Conservation (phyloP, 2,329 filamentous ascomycete genomes). For the Hysterium pulicare region DNA sequence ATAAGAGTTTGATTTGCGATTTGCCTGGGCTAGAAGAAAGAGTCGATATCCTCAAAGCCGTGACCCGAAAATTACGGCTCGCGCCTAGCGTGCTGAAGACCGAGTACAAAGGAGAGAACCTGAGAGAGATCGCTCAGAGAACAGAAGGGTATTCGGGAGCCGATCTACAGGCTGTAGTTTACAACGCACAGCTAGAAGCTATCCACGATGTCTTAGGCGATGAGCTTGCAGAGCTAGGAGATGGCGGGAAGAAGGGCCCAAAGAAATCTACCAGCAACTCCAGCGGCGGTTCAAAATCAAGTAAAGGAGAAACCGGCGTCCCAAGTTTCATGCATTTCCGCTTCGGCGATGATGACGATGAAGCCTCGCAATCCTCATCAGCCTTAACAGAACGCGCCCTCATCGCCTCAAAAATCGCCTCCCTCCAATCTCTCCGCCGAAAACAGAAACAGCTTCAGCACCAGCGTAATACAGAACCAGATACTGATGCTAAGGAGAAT, state of each 20-base stretch:
- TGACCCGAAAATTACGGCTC: conserved; percentile 78
- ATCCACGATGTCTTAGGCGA: conserved; percentile 87
- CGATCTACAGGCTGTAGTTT: conserved; percentile 89
- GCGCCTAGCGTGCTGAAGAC: conserved; percentile 59
- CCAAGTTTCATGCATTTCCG: conserved; percentile 64
- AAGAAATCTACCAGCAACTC: conserved; percentile 22
- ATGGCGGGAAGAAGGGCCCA: conserved; percentile 29
- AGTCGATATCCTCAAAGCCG: conserved; percentile 79
- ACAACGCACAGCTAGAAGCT: conserved; percentile 94
- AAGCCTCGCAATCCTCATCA: conserved; percentile 52
- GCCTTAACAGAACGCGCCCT: conserved; percentile 71
- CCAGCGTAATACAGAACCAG: conserved; percentile 14
- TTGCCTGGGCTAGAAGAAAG: conserved; percentile 78
- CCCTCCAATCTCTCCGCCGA: conserved; percentile 69
- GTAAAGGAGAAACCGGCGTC: conserved; percentile 21
- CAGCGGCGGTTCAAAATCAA: conserved; percentile 9
- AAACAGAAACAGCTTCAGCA: conserved; percentile 56
- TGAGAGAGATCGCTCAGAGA: conserved; percentile 70
- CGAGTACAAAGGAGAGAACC: conserved; percentile 28
- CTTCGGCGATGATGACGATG: conserved; percentile 57
- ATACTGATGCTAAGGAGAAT: conserved; percentile 14
- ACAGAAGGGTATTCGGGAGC: conserved; percentile 93
- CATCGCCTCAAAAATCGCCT: conserved; percentile 76
- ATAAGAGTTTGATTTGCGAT: conserved; percentile 90
- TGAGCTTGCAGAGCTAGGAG: conserved; percentile 34